These are phyloP conservation scores for Penicillium taxi DNA, from an alignment of 495 filamentous ascomycete genomes.

Conservation along the genomic window DNA sequence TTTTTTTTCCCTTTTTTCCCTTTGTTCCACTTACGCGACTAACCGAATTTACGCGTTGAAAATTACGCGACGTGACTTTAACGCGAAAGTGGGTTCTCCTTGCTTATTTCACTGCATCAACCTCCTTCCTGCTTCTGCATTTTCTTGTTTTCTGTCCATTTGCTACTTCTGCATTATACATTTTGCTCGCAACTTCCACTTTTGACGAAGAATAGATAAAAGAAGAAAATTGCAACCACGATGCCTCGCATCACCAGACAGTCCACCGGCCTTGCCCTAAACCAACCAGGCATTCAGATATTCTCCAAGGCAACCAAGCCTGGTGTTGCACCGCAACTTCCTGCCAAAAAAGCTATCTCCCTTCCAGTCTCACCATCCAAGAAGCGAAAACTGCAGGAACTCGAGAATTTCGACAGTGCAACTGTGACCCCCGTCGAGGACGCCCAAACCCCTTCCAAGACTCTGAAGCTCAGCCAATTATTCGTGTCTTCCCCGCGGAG, in stretches of 20 bases:
- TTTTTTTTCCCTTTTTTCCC: too few species aligned
- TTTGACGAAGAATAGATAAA: too few species aligned
- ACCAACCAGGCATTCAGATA: constrained; percentile 30
- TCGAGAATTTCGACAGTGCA: constrained; percentile 27
- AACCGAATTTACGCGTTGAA: too few species aligned
- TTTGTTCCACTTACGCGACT: too few species aligned
- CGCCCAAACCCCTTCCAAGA: constrained; percentile 33
- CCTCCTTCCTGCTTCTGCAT: constrained; percentile 4
- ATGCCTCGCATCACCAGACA: constrained; percentile 34
- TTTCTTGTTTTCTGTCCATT: constrained; percentile 21
- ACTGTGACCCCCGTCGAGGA: constrained; percentile 11
- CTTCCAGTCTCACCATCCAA: constrained; percentile 38
- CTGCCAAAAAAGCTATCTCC: constrained; percentile 16
- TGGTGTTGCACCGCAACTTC: constrained; percentile 19
- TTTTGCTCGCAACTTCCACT: constrained; percentile 16
- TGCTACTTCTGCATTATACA: constrained; percentile 14
- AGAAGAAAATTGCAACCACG: constrained; percentile 22
- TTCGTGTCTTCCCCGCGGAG: constrained; percentile 33
- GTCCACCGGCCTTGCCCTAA: constrained; percentile 25
- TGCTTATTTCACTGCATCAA: too few species aligned
- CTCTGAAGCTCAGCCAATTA: constrained; percentile 32
- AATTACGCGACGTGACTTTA: too few species aligned
- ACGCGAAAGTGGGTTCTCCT: too few species aligned
- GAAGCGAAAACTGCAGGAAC: constrained; percentile 39
- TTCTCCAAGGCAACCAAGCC: constrained; percentile 41